These are phyloP conservation scores for Telopea speciosissima DNA, from an alignment of 177 flowering plant genomes.

Conservation along the genomic window DNA sequence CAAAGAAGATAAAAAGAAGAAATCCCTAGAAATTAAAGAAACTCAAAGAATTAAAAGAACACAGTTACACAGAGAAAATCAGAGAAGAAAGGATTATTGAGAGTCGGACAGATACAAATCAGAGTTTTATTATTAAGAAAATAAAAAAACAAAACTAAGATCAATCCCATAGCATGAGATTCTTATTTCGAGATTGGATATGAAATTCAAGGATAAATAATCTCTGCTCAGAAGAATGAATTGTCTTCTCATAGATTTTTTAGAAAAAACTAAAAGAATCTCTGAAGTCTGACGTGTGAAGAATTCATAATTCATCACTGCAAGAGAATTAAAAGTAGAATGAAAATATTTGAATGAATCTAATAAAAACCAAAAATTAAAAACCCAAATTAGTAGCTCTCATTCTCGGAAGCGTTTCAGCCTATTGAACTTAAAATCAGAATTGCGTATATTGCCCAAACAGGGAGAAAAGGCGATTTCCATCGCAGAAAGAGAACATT, in stretches of 20 bases:
- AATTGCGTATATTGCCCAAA: conserved; percentile 12
- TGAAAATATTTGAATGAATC: background rate
- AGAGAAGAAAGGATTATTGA: background rate
- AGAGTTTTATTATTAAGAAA: no score
- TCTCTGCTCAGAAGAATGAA: conserved; percentile 6
- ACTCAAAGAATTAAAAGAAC: background rate
- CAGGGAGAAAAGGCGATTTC: no score
- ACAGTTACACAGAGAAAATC: background rate
- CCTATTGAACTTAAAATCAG: background rate
- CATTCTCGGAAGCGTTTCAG: background rate
- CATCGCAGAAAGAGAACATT: no score
- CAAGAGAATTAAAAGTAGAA: background rate
- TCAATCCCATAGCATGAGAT: no score
- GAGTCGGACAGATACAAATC: no score
- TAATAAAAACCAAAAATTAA: no score
- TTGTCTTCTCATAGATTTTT: conserved; percentile 5
- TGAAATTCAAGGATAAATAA: background rate
- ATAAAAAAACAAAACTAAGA: no score
- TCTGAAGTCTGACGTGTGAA: conserved; percentile 16
- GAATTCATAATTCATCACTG: conserved; percentile 10
- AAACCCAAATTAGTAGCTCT: background rate
- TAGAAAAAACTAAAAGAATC: conserved; percentile 1
- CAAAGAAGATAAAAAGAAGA: background rate
- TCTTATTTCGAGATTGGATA: no score
- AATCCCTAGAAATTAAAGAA: background rate